phyloP scores from a whole-genome alignment of 2,329 filamentous ascomycete species.

The Colletotrichum sp. region DNA sequence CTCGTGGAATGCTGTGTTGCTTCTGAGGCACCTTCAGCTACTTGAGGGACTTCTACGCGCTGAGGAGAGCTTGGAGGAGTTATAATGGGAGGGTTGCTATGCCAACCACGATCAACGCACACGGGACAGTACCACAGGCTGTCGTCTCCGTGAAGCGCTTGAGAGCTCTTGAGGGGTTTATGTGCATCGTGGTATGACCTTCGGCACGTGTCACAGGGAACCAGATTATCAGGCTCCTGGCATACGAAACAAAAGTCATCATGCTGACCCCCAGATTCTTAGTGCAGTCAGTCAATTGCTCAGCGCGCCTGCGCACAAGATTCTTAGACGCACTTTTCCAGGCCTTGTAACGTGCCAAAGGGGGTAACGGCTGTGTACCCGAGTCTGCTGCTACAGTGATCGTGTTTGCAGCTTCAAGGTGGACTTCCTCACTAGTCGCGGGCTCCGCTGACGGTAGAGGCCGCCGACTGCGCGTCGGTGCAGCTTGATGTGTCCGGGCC shows the following conservation, averaged over 20 bases:
- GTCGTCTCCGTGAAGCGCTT: neutral
- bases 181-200: neutral
- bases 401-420: neutral
- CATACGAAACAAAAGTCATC: neutral
- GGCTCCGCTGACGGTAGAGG: neutral
- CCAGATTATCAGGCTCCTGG: neutral
- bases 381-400: neutral
- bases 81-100: neutral
- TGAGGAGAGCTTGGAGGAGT: neutral
- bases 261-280: neutral
- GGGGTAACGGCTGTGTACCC: rapidly evolving
- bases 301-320: neutral
- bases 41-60: neutral
- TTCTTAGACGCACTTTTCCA: neutral
- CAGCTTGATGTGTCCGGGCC: neutral
- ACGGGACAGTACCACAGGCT: neutral
- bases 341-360: neutral
- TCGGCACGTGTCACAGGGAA: neutral
- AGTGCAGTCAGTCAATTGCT: neutral
- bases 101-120: neutral
- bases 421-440: rapidly evolving
- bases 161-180: neutral
- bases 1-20: neutral
- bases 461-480: neutral
- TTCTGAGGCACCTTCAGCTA: neutral